Evolutionary conservation across 2,329 filamentous ascomycete species (phyloP).

Genomic region (Periconia macrospinosa): DNA sequence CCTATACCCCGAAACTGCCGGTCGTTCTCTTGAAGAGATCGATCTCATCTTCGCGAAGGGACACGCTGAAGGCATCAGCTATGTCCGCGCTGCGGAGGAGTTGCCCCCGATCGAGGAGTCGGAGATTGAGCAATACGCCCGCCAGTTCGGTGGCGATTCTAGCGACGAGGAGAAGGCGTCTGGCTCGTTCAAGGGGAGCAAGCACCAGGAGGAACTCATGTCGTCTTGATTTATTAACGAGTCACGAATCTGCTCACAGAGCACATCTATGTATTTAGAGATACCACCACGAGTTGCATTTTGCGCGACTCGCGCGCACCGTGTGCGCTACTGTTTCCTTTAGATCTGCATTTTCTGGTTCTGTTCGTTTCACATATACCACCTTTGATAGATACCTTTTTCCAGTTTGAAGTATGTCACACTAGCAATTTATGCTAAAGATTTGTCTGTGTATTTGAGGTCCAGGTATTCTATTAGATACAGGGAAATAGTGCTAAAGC

Average conservation of each 20-base stretch:
- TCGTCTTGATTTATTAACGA: neutral
- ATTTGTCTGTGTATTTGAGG: too few relatives aligned
- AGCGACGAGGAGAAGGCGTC: slow-evolving; percentile 31
- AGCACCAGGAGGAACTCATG: neutral
- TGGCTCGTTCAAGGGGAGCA: neutral
- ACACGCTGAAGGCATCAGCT: slow-evolving; percentile 38
- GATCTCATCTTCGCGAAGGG: slow-evolving; percentile 53
- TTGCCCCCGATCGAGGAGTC: slow-evolving; percentile 37
- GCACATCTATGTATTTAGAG: neutral
- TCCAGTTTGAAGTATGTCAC: too few relatives aligned
- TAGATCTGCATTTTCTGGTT: neutral
- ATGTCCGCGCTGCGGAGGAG: slow-evolving; percentile 41
- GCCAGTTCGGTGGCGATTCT: slow-evolving; percentile 36
- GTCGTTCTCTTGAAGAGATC: slow-evolving; percentile 55
- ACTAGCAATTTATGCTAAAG: too few relatives aligned
- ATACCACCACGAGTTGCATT: neutral
- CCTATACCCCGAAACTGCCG: slow-evolving; percentile 60
- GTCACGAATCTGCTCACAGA: neutral
- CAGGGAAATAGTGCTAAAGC: too few relatives aligned
- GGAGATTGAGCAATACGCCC: slow-evolving; percentile 36
- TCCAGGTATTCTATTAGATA: too few relatives aligned
- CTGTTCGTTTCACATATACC: neutral
- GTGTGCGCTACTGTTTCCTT: neutral
- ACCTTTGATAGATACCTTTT: neutral
- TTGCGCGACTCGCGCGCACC: neutral